Conservation (phyloP, 192 early-diverging fungal genomes). For the Chytriomyces sp. region DNA sequence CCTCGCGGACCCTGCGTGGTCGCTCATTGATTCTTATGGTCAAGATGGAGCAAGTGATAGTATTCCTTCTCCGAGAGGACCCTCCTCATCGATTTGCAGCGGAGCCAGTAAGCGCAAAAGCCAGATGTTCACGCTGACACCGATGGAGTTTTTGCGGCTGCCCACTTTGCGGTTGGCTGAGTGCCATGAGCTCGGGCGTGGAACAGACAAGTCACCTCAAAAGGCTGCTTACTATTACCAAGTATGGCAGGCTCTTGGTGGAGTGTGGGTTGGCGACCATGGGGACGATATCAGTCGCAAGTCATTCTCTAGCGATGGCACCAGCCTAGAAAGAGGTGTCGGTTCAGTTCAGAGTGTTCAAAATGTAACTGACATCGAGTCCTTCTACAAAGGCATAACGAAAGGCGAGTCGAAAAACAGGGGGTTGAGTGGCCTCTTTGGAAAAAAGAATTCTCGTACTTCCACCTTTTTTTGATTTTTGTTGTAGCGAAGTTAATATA, state of each 20-base stretch:
- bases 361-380: background rate
- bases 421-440: too few relatives aligned
- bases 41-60: background rate
- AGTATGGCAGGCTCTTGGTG: constrained; percentile 20
- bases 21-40: constrained; percentile 6
- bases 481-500: too few relatives aligned
- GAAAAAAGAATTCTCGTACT: too few relatives aligned
- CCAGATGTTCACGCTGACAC: constrained; percentile 1
- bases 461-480: too few relatives aligned
- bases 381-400: background rate
- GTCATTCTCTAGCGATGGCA: background rate
- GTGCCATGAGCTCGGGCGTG: constrained; percentile 18
- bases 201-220: background rate
- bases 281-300: background rate
- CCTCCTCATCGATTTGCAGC: background rate
- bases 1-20: constrained; percentile 23
- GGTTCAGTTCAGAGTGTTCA: background rate
- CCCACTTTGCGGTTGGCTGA: constrained; percentile 18
- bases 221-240: constrained; percentile 27
- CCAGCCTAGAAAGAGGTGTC: background rate
- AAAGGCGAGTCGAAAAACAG: background rate
- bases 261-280: background rate
- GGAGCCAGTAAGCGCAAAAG: background rate
- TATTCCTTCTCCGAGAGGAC: background rate
- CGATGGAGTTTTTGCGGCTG: constrained; percentile 19